phyloP scores from a whole-genome alignment of 2,329 filamentous ascomycete species.

The Ophiostoma angusticollis region DNA sequence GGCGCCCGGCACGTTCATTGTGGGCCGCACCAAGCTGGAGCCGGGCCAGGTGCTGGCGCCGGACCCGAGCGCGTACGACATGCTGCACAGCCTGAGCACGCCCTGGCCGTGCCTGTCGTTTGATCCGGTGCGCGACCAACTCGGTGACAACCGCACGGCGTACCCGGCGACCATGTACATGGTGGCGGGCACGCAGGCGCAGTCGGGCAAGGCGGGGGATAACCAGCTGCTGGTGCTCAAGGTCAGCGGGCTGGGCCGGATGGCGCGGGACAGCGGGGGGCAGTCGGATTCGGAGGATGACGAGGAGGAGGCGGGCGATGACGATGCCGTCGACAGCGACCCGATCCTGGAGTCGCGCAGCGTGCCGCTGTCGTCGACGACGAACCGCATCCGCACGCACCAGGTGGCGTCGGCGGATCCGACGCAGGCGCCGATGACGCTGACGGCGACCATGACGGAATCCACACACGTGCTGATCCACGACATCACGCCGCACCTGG shows the following conservation, averaged over 20 bases:
- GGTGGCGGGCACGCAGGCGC: constrained; percentile 88
- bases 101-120: constrained; percentile 97
- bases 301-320: constrained; percentile 51
- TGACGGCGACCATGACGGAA: constrained; percentile 89
- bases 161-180: constrained; percentile 94
- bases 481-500: constrained; percentile 81
- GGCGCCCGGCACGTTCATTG: constrained; percentile 80
- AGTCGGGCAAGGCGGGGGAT: constrained; percentile 58
- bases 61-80: constrained; percentile 89
- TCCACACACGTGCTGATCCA: constrained; percentile 81
- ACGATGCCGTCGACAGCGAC: constrained; percentile 67
- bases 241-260: constrained; percentile 79
- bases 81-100: constrained; percentile 88
- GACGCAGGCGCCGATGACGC: constrained; percentile 60
- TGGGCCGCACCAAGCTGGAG: constrained; percentile 81
- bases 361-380: constrained; percentile 75
- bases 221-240: constrained; percentile 96
- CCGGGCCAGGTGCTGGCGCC: constrained; percentile 83
- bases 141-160: constrained; percentile 81
- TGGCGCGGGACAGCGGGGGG: constrained; percentile 46
- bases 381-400: constrained; percentile 84
- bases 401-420: constrained; percentile 61
- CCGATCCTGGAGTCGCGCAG: constrained; percentile 87
- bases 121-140: constrained; percentile 72
- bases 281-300: constrained; percentile 54